Evolutionary conservation across 805 yeast species (phyloP).

Genomic region (Kluyveromyces lactis): DNA sequence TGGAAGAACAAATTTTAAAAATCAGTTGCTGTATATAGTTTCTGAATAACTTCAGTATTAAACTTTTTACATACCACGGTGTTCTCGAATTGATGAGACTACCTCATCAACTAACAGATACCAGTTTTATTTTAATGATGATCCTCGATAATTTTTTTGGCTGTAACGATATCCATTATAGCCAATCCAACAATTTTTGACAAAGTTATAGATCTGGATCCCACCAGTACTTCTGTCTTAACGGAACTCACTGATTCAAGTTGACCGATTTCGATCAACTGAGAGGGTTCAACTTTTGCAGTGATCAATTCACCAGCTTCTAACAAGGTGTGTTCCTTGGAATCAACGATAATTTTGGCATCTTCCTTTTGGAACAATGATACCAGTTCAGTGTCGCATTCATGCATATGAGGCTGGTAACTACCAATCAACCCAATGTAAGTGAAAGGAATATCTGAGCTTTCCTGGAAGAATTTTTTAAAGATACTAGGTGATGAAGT

Average conservation of each 20-base stretch:
- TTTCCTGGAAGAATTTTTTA: constrained; percentile 21
- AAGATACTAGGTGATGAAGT: constrained; percentile 41
- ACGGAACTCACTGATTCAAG: constrained; percentile 12
- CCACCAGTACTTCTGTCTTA: background rate
- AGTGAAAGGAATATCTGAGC: constrained; percentile 16
- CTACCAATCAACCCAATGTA: constrained; percentile 53
- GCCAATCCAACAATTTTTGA: constrained; percentile 55
- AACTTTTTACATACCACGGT: too few relatives aligned
- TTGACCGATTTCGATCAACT: constrained; percentile 42
- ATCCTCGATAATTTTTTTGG: constrained; percentile 31
- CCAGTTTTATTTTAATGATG: too few relatives aligned
- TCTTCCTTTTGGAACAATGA: constrained; percentile 26
- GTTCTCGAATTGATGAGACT: too few relatives aligned
- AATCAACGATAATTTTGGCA: constrained; percentile 43
- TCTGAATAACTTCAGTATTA: background rate
- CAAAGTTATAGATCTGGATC: constrained; percentile 31
- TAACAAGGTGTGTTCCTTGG: constrained; percentile 42
- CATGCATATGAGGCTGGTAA: constrained; percentile 60
- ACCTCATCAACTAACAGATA: too few relatives aligned
- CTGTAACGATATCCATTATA: constrained; percentile 55
- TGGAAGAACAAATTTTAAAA: constrained; percentile 11
- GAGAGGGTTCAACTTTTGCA: constrained; percentile 29
- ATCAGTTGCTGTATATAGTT: background rate
- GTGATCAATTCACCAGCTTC: constrained; percentile 64
- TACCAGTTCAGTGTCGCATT: constrained; percentile 40